Percentiles rank a stretch among this genome's conserved stretches.
These are phyloP conservation scores for Sorghum bicolor DNA, from an alignment of 176 grass and related monocot species.

Conservation along the genomic window Sorghum_bicolor_NCBIv3 NC_012875.2:52995501-52996000, in stretches of 20 bases:
- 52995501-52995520: conserved; percentile 43
- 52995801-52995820: background rate
- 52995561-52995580: conserved; percentile 75
- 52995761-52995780: conserved; percentile 27
- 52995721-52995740: conserved; percentile 30
- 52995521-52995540: conserved; percentile 45
- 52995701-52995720: conserved; percentile 26
- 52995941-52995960: conserved; percentile 23
- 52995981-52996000: conserved; percentile 24
- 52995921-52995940: conserved; percentile 14
- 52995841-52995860: background rate
- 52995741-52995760: conserved; percentile 39
- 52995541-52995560: conserved; percentile 38
- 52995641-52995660: background rate
- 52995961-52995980: conserved; percentile 8
- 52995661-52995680: conserved; percentile 36
- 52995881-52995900: background rate
- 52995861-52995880: background rate
- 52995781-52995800: background rate
- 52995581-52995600: conserved; percentile 41
- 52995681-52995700: conserved; percentile 65
- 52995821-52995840: conserved; percentile 23
- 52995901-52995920: background rate
- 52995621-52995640: background rate
- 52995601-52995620: conserved; percentile 58